Evolutionary conservation across 495 filamentous ascomycete genomes (phyloP).

Genomic region (Hypoxylon fuscum): DNA sequence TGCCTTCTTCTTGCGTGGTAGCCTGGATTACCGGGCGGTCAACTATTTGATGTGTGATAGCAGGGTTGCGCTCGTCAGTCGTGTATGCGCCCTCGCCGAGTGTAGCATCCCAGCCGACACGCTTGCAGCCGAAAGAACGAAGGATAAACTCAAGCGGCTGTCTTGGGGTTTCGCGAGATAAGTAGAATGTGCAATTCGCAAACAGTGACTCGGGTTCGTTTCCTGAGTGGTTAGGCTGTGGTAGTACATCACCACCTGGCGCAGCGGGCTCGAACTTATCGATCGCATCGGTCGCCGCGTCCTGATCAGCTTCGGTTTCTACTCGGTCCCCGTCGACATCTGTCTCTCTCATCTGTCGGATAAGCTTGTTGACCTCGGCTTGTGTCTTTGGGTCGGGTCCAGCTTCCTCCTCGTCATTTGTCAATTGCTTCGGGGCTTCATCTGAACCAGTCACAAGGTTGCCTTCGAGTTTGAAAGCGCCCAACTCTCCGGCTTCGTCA

Average conservation of each 20-base stretch:
- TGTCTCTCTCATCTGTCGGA: slow-evolving; percentile 59
- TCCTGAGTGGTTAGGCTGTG: slow-evolving; percentile 74
- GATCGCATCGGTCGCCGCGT: slow-evolving; percentile 70
- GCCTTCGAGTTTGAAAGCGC: slow-evolving; percentile 88
- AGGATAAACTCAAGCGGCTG: slow-evolving; percentile 93
- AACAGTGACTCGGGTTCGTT: slow-evolving; percentile 74
- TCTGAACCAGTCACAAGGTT: slow-evolving; percentile 62
- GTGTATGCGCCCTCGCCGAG: slow-evolving; percentile 93
- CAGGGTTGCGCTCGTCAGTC: slow-evolving; percentile 81
- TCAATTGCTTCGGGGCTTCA: slow-evolving; percentile 60
- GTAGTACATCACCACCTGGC: slow-evolving; percentile 83
- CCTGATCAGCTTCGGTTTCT: slow-evolving; percentile 59
- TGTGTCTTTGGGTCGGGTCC: slow-evolving; percentile 62
- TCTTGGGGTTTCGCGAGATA: slow-evolving; percentile 92
- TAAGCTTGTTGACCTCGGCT: slow-evolving; percentile 63
- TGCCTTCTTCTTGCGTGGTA: slow-evolving; percentile 66
- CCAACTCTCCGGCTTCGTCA: slow-evolving; percentile 86
- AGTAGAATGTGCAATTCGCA: slow-evolving; percentile 85
- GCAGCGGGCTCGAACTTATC: slow-evolving; percentile 86
- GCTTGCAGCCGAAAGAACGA: slow-evolving; percentile 92
- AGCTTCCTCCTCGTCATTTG: slow-evolving; percentile 57
- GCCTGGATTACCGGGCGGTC: slow-evolving; percentile 79
- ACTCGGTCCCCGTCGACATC: slow-evolving; percentile 54
- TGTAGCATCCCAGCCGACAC: slow-evolving; percentile 91
- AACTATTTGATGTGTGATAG: slow-evolving; percentile 95